These are phyloP conservation scores for Psidium friedrichsthalianum DNA, from an alignment of 345 rosid genomes.

Conservation along the genomic window DNA sequence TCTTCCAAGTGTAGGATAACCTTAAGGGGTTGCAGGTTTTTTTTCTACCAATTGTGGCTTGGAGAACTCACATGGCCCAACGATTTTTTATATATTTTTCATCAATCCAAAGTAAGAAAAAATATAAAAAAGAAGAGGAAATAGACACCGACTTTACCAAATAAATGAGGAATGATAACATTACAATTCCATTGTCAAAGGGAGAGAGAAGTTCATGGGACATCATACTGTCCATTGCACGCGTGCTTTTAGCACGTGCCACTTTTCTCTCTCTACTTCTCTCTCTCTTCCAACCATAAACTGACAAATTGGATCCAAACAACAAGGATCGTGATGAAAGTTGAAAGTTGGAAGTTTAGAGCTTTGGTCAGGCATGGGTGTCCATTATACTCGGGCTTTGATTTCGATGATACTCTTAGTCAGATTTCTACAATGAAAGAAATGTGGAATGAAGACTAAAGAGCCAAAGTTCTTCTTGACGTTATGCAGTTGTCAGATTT, in stretches of 20 bases:
- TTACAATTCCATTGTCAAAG: background rate
- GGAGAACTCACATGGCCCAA: too few species aligned
- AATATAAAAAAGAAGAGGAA: background rate
- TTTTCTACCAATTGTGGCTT: too few species aligned
- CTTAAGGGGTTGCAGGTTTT: too few species aligned
- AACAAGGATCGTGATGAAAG: background rate
- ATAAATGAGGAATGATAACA: background rate
- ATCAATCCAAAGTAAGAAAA: too few species aligned
- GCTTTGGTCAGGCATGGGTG: background rate
- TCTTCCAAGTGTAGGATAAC: too few species aligned
- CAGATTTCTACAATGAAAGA: too few species aligned
- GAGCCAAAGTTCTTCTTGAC: too few species aligned
- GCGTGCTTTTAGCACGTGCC: constrained; percentile 2
- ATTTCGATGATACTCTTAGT: too few species aligned
- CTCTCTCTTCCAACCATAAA: background rate
- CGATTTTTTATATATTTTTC: too few species aligned
- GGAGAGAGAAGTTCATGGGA: background rate
- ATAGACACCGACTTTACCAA: too few species aligned
- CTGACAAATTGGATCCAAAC: background rate
- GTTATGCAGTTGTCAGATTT: background rate
- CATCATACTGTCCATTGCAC: background rate
- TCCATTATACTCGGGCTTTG: background rate
- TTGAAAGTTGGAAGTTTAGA: background rate
- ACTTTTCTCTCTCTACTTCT: background rate
- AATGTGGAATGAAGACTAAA: background rate